Base-by-base conservation (phyloP, 2,329 filamentous ascomycete species). In the Colletotrichum sp. region DNA sequence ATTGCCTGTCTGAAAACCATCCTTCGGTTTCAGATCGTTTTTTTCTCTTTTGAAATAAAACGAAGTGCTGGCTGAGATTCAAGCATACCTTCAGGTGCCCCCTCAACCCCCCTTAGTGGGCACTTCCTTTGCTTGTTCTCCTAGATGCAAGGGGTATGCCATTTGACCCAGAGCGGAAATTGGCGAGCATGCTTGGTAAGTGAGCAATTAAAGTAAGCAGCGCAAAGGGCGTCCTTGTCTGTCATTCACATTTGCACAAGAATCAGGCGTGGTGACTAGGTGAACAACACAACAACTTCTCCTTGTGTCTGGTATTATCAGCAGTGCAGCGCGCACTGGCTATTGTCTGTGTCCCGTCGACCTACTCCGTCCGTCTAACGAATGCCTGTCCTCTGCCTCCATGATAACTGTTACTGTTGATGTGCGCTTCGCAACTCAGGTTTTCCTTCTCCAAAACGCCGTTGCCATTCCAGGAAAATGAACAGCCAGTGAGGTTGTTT, bases 371-470 rank as follows among this genome's bases (percentile, higher is more conserved):
- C 30, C 72, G 49, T 75, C 49, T 62, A 75, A 15, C 34, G 28
- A 71, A 44, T 64, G 57, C 74, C 30, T 68, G 39, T 12, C 30
- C 49, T 68, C 18, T n/a, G 39, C 39, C 39, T 49, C 32, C 62
- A 26, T 55, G 30, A 8, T 18, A 34, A 32, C 57, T 64, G 69
- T 34, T 24, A 73, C 70, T 65, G 69, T 63, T 34, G 28, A 44
- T 26, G 13, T 65, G 26, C 12, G 24, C 8, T 24, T 32, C 24
- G 30, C 62, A 30, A 52, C 26, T 34, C 36, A 44, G 28, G 49
- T 44, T 76, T 76, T 76, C 59, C 57, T 57, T 77, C 75, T 75
- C 75, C 75, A 63, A 67, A 77, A 77, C 75, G 71, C 75, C 75
- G 6, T 28, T 72, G 36, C 52, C 34, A 60, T 36, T 44, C 44